Percentiles rank a stretch among this genome's conserved stretches.
These are phyloP conservation scores for Aeschynomene evenia DNA, from an alignment of 306 rosid species.

Conservation along the genomic window DNA sequence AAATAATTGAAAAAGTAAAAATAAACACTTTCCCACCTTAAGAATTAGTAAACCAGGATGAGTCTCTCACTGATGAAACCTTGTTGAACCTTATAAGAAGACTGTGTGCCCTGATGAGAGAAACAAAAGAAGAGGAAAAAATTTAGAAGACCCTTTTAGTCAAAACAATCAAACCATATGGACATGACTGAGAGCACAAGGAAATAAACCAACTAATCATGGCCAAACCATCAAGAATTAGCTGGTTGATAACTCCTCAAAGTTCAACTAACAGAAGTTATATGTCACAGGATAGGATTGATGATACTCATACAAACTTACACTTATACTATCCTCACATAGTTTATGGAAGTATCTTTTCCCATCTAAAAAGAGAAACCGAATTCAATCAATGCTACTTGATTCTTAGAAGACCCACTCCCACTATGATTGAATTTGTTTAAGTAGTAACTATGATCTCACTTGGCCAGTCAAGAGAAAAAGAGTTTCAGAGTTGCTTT, in stretches of 20 bases:
- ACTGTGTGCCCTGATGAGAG: constrained; percentile 26
- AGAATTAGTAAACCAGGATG: constrained; percentile 1
- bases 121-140: constrained; percentile 15
- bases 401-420: constrained; percentile 3
- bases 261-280: neutral
- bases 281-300: neutral
- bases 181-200: no score
- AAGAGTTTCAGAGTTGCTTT: constrained; percentile 4
- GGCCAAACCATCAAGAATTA: constrained; percentile 2
- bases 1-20: neutral
- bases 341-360: constrained; percentile 3
- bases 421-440: constrained; percentile 9
- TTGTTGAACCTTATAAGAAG: constrained; percentile 16
- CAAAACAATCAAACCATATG: neutral
- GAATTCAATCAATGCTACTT: neutral
- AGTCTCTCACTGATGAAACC: constrained; percentile 26
- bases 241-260: constrained; percentile 1
- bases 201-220: no score
- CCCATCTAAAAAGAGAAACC: neutral
- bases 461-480: neutral
- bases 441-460: constrained; percentile 2
- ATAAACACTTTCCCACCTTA: constrained; percentile 3
- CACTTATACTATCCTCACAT: neutral
- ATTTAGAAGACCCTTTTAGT: constrained; percentile 11
- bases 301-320: neutral